Evolutionary conservation across 495 filamentous ascomycete genomes (phyloP).

Genomic region (Aspergillus asperescens): DNA sequence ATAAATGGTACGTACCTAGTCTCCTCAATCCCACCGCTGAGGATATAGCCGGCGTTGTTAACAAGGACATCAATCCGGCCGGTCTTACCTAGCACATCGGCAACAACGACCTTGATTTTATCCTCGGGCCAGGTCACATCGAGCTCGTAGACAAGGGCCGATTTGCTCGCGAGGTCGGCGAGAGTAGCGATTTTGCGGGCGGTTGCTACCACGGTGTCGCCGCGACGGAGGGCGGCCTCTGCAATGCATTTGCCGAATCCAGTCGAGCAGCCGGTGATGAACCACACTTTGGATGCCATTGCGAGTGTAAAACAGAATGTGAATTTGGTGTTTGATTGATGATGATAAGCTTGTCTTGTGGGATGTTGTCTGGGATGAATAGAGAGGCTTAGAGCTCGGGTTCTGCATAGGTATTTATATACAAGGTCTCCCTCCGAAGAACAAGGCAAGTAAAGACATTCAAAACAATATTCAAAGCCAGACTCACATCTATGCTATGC

Average conservation of each 20-base stretch:
- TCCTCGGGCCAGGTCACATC: constrained; percentile 40
- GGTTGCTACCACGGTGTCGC: constrained; percentile 52
- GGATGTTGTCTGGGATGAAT: too few species aligned
- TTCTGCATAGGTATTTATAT: too few species aligned
- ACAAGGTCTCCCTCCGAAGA: too few species aligned
- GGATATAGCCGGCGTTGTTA: constrained; percentile 48
- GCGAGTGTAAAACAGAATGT: too few species aligned
- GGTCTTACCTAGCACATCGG: constrained; percentile 31
- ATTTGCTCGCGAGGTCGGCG: constrained; percentile 34
- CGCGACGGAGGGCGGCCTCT: constrained; percentile 35
- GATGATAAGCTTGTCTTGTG: too few species aligned
- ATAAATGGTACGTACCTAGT: neutral
- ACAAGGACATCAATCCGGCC: constrained; percentile 48
- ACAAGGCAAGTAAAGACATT: too few species aligned
- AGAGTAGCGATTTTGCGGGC: constrained; percentile 43
- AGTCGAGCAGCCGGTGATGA: constrained; percentile 47
- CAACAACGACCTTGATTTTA: constrained; percentile 27
- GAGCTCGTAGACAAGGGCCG: constrained; percentile 35
- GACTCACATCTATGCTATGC: too few species aligned
- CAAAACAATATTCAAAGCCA: too few species aligned
- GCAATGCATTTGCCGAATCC: constrained; percentile 48
- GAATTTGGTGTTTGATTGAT: too few species aligned
- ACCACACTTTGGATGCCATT: constrained; percentile 27
- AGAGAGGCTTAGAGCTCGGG: too few species aligned
- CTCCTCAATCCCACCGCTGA: constrained; percentile 23